Evolutionary conservation across 805 yeast species (phyloP).

Genomic region (Kuraishia floccosa): DNA sequence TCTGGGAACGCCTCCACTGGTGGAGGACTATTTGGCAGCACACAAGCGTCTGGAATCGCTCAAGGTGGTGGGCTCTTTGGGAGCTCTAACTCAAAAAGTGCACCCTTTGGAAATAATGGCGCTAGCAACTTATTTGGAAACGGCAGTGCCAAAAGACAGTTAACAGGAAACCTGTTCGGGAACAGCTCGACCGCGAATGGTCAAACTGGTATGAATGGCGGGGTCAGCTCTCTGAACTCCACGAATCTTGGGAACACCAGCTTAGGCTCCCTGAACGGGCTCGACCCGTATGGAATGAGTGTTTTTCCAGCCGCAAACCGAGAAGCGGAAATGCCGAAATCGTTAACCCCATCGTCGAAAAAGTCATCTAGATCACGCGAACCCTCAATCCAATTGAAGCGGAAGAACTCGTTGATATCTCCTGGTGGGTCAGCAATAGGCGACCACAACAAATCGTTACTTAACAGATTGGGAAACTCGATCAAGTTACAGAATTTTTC

Average conservation of each 20-base stretch:
- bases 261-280: no score
- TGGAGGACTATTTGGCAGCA: conserved; percentile 2
- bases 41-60: not conserved
- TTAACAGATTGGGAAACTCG: conserved; percentile 10
- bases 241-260: no score
- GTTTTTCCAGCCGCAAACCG: conserved; percentile 5
- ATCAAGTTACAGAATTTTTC: conserved; percentile 9
- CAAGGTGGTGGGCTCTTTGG: conserved; percentile 1
- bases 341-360: conserved; percentile 13
- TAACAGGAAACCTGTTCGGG: not conserved
- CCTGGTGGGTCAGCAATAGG: not conserved
- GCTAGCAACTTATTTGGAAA: conserved; percentile 14
- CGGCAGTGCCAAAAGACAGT: no score
- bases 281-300: conserved; percentile 16
- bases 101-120: not conserved
- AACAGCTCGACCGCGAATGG: no score
- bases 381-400: not conserved
- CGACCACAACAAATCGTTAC: conserved; percentile 4
- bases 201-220: no score
- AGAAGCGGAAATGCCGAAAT: conserved; percentile 15
- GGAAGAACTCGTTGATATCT: not conserved
- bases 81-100: not conserved
- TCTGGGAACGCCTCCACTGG: not conserved
- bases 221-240: no score
- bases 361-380: not conserved